Conservation (phyloP, 345 rosid species). For the Acer saccharum region DNA sequence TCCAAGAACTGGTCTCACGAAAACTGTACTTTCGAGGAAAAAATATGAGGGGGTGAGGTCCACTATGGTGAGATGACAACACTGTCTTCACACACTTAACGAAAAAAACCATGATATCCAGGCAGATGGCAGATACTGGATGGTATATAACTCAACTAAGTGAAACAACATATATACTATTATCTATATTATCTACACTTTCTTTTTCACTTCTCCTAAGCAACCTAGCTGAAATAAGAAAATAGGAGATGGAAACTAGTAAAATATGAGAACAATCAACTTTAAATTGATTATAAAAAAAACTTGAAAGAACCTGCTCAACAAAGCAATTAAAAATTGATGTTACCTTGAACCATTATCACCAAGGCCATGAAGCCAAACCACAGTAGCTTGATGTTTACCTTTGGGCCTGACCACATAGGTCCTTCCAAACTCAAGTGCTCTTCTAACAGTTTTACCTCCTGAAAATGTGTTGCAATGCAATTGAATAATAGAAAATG, state of each 20-base stretch:
- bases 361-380: slow-evolving; percentile 98
- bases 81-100: neutral
- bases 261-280: neutral
- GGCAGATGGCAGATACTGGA: neutral
- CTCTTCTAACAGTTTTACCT: slow-evolving; percentile 51
- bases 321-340: slow-evolving; percentile 10
- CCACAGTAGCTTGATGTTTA: slow-evolving; percentile 93
- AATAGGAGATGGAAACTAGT: neutral
- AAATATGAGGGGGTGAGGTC: neutral
- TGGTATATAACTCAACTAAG: too few relatives aligned
- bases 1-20: slow-evolving; percentile 1
- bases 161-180: neutral
- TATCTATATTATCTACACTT: neutral
- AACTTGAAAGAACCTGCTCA: neutral
- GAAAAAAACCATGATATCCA: neutral
- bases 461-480: slow-evolving; percentile 35
- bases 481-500: neutral
- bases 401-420: slow-evolving; percentile 96
- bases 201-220: neutral
- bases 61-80: neutral
- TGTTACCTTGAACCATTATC: slow-evolving; percentile 90
- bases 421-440: slow-evolving; percentile 84
- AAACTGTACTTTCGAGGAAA: neutral
- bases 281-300: neutral
- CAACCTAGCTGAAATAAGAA: neutral